phyloP scores from a whole-genome alignment of 768 basidiomycete genomes.

The Pleurotus pulmonarius region DNA sequence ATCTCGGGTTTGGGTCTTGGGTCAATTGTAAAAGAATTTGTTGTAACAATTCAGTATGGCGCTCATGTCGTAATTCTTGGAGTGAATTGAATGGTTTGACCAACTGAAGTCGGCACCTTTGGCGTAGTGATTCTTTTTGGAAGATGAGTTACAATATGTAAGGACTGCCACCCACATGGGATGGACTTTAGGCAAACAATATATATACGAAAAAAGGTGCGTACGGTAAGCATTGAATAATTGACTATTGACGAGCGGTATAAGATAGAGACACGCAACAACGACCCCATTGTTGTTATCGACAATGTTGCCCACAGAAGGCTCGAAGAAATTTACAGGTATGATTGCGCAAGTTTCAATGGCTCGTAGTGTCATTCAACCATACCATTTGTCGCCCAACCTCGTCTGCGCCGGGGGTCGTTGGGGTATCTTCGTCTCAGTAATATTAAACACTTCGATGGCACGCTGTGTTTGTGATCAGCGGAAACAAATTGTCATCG shows the following conservation, averaged over 20 bases:
- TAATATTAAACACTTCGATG: slow-evolving; percentile 83
- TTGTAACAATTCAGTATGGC: too few species aligned
- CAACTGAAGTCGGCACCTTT: too few species aligned
- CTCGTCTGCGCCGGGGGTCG: slow-evolving; percentile 55
- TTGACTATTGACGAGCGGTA: background rate
- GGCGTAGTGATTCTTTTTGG: too few species aligned
- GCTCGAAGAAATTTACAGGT: background rate
- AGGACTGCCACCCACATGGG: too few species aligned
- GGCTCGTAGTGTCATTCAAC: slow-evolving; percentile 28
- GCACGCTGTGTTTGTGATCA: slow-evolving; percentile 54
- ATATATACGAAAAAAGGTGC: background rate
- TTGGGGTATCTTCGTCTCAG: slow-evolving; percentile 69
- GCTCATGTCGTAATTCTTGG: too few species aligned
- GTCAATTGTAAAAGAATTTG: too few species aligned
- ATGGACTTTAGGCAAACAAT: background rate
- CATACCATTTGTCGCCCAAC: slow-evolving; percentile 72
- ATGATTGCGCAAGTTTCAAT: background rate
- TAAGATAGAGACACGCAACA: background rate
- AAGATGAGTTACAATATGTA: too few species aligned
- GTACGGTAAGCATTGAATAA: background rate
- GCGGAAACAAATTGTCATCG: background rate
- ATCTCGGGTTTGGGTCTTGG: too few species aligned
- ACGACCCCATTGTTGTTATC: background rate
- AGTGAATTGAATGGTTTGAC: too few species aligned
- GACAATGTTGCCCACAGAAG: background rate